Conservation (phyloP, 495 filamentous ascomycete genomes). For the Neurospora terricola region DNA sequence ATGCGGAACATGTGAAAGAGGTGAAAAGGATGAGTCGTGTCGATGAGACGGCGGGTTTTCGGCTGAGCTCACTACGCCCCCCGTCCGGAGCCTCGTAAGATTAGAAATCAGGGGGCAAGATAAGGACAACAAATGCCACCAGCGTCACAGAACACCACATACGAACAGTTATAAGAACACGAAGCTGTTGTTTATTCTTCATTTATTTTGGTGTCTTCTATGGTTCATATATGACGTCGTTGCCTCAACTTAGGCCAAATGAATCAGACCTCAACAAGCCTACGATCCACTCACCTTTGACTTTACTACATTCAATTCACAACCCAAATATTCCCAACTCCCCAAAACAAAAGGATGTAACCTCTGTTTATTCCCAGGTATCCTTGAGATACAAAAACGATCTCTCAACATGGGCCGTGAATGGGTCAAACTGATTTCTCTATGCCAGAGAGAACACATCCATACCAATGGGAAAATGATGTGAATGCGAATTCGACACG, state of each 20-base stretch:
- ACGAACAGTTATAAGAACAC: background rate
- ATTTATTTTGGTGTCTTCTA: background rate
- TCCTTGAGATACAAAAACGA: constrained; percentile 21
- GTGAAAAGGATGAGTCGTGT: background rate
- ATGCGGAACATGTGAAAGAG: background rate
- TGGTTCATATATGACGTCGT: background rate
- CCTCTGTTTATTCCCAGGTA: constrained; percentile 31
- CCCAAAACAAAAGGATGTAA: constrained; percentile 13
- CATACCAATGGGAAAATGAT: constrained; percentile 20
- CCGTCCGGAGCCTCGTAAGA: background rate
- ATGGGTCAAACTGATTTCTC: constrained; percentile 19
- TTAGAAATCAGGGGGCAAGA: background rate
- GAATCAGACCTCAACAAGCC: background rate
- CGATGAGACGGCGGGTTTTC: background rate
- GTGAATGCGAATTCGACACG: constrained; percentile 24
- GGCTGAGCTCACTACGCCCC: background rate
- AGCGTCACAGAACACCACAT: background rate
- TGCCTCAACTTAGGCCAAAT: background rate
- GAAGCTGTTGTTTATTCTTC: background rate
- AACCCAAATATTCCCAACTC: background rate
- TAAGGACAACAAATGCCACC: background rate
- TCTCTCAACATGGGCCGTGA: constrained; percentile 27
- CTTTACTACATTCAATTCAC: background rate
- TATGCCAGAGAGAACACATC: constrained; percentile 29
- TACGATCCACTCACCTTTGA: background rate